A percentile compares a stretch with the other conserved stretches of the same genome.
phyloP scores from a whole-genome alignment of 176 grass and related monocot species.

The Zizania latifolia region DNA sequence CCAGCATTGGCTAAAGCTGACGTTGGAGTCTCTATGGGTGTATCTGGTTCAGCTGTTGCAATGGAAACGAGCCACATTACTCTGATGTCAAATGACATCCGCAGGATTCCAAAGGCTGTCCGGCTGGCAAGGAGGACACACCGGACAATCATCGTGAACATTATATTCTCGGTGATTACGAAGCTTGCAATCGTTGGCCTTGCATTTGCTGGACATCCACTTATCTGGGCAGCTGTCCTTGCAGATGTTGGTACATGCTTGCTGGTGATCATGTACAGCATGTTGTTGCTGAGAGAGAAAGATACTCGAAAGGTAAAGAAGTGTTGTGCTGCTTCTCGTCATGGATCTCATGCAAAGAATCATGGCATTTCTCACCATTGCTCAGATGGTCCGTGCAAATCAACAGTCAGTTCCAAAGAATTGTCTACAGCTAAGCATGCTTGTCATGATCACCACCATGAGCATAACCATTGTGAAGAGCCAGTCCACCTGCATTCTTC shows the following conservation, averaged over 20 bases:
- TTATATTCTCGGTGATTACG: slow-evolving; percentile 66
- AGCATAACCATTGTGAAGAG: slow-evolving; percentile 32
- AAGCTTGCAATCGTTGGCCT: slow-evolving; percentile 68
- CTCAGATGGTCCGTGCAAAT: slow-evolving; percentile 32
- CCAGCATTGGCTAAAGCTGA: slow-evolving; percentile 77
- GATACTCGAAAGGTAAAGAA: slow-evolving; percentile 43
- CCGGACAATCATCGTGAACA: slow-evolving; percentile 63
- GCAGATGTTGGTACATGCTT: slow-evolving; percentile 97
- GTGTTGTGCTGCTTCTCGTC: slow-evolving; percentile 41
- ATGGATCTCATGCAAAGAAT: slow-evolving; percentile 33
- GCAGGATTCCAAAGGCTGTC: slow-evolving; percentile 68
- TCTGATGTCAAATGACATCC: slow-evolving; percentile 93
- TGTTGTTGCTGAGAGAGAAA: slow-evolving; percentile 62
- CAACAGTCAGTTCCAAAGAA: slow-evolving; percentile 18
- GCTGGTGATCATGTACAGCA: slow-evolving; percentile 94
- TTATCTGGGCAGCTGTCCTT: slow-evolving; percentile 92
- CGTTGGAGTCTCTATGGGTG: slow-evolving; percentile 92
- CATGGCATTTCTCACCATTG: slow-evolving; percentile 16
- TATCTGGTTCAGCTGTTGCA: slow-evolving; percentile 91
- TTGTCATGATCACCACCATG: slow-evolving; percentile 33
- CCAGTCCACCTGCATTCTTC: background rate
- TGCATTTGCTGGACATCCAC: slow-evolving; percentile 64
- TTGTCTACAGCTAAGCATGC: slow-evolving; percentile 16
- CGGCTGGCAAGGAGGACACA: slow-evolving; percentile 65
- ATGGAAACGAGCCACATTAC: slow-evolving; percentile 93